Percentiles rank a stretch among this genome's conserved stretches.
Conservation (phyloP, 2,329 filamentous ascomycete species). For the Phyllosticta citrichinensis region DNA sequence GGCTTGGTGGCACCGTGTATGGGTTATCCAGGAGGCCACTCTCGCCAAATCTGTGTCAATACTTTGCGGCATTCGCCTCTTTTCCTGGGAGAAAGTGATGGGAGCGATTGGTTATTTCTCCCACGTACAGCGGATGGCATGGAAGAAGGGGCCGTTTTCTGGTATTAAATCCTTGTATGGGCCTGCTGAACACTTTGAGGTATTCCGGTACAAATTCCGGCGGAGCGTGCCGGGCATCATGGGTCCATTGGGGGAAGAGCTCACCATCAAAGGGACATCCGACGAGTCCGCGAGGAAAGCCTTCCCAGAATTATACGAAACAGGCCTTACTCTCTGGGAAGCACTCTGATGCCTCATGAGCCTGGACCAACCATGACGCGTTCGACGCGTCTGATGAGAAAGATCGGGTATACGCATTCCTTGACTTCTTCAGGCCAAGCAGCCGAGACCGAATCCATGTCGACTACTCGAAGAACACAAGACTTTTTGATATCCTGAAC, state of each 20-base stretch:
- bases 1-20: not conserved
- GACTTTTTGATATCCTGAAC: not conserved
- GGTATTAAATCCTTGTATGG: not conserved
- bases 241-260: too few species aligned
- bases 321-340: not conserved
- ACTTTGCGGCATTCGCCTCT: not conserved
- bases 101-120: not conserved
- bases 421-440: not conserved
- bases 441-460: not conserved
- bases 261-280: too few species aligned
- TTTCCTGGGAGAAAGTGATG: not conserved
- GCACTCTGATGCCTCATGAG: not conserved
- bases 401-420: not conserved
- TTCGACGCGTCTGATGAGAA: not conserved
- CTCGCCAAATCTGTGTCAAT: not conserved
- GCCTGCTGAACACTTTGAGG: not conserved
- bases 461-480: not conserved
- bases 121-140: too few species aligned
- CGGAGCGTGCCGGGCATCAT: not conserved
- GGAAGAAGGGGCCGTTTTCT: not conserved
- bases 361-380: not conserved
- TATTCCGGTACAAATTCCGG: not conserved
- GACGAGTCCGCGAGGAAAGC: not conserved
- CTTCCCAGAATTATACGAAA: not conserved
- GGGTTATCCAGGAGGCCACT: slow-evolving; percentile 8